These are phyloP conservation scores for Balakata baccata DNA, from an alignment of 345 rosid species.

Conservation along the genomic window DNA sequence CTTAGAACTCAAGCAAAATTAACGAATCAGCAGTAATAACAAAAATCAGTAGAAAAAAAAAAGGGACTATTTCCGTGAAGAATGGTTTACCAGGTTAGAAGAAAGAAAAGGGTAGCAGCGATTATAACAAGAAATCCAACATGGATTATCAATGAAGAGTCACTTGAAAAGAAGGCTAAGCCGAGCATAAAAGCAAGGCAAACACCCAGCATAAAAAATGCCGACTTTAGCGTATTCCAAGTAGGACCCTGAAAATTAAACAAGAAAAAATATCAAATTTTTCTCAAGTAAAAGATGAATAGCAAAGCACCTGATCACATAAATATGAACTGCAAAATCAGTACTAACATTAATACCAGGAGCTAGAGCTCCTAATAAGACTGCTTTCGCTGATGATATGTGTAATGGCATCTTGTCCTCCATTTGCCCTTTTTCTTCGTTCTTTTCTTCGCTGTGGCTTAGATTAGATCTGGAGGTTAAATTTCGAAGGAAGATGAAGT, in stretches of 20 bases:
- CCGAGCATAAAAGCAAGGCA: slow-evolving; percentile 73
- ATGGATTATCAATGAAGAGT: slow-evolving; percentile 63
- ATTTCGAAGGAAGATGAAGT: background rate
- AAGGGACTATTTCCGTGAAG: background rate
- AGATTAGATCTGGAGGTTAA: slow-evolving; percentile 13
- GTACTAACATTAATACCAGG: slow-evolving; percentile 81
- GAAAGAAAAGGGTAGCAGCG: slow-evolving; percentile 66
- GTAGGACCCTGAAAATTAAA: slow-evolving; percentile 63
- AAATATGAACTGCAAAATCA: background rate
- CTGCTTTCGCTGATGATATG: slow-evolving; percentile 60
- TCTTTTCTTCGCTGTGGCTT: background rate
- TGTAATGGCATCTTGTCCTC: slow-evolving; percentile 15
- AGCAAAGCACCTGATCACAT: too few relatives aligned
- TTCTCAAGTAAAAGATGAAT: background rate
- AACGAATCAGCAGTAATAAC: background rate
- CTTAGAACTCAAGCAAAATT: background rate
- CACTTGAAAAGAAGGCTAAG: slow-evolving; percentile 74
- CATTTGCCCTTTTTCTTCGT: slow-evolving; percentile 16
- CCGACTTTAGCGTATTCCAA: slow-evolving; percentile 69
- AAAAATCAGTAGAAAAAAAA: background rate
- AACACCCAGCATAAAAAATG: slow-evolving; percentile 68
- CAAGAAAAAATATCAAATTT: slow-evolving; percentile 8
- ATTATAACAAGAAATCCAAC: slow-evolving; percentile 67
- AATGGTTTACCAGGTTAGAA: slow-evolving; percentile 67
- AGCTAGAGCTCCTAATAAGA: slow-evolving; percentile 75